These are phyloP conservation scores for Tephrocybe sp. DNA, from an alignment of 768 basidiomycete species.

Conservation along the genomic window DNA sequence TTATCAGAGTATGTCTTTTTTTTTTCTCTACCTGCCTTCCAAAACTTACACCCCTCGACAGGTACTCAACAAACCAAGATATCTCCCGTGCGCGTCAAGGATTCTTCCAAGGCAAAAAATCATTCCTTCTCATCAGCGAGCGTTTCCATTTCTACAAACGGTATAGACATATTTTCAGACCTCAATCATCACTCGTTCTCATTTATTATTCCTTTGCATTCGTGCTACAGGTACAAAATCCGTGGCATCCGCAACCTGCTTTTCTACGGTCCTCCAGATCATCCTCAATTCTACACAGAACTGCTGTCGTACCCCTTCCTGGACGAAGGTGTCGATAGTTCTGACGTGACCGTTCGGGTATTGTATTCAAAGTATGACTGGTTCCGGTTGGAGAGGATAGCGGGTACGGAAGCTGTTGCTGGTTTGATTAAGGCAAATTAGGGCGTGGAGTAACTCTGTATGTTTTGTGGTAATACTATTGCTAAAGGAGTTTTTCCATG, in stretches of 20 bases:
- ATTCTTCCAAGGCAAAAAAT: constrained; percentile 85
- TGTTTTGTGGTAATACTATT: too few species aligned
- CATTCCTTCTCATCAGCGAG: constrained; percentile 89
- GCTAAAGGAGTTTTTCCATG: neutral
- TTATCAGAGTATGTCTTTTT: constrained; percentile 75
- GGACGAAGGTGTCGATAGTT: constrained; percentile 81
- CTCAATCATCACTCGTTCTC: neutral
- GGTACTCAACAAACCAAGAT: constrained; percentile 91
- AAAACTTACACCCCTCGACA: constrained; percentile 24
- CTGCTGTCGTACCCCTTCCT: constrained; percentile 88
- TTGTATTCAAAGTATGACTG: constrained; percentile 89
- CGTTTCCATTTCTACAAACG: constrained; percentile 98
- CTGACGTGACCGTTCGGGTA: constrained; percentile 79
- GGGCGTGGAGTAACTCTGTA: neutral
- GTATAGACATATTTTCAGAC: constrained; percentile 30
- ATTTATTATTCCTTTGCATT: neutral
- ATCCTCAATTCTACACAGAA: constrained; percentile 91
- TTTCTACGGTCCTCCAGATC: constrained; percentile 91
- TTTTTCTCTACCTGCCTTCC: neutral
- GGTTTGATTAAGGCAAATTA: constrained; percentile 36
- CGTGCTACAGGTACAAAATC: constrained; percentile 72
- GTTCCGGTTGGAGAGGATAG: constrained; percentile 85
- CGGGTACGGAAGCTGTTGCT: constrained; percentile 47
- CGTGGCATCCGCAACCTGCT: constrained; percentile 90
- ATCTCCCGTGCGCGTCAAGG: constrained; percentile 91